Evolutionary conservation across 768 basidiomycete genomes (phyloP).

Genomic region (Amanita subjunquillea): DNA sequence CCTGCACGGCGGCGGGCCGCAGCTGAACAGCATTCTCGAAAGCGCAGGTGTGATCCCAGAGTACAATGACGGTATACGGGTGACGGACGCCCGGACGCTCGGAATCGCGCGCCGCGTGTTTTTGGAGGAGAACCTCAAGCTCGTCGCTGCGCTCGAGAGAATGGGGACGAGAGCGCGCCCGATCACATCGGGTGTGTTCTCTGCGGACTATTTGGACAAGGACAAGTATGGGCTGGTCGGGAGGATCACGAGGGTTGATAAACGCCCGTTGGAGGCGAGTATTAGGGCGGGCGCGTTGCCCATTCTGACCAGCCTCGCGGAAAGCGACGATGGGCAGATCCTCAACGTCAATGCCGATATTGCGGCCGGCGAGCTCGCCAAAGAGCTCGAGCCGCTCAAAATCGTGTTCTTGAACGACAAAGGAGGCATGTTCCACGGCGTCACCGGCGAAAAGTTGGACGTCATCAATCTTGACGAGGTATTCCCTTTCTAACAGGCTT

Average conservation of each 20-base stretch:
- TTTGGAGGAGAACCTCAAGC: constrained; percentile 93
- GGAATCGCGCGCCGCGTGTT: constrained; percentile 93
- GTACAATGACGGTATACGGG: constrained; percentile 95
- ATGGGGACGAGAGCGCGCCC: constrained; percentile 96
- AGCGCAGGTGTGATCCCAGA: constrained; percentile 89
- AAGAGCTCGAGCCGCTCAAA: constrained; percentile 97
- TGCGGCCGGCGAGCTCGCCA: constrained; percentile 94
- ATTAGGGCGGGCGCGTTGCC: constrained; percentile 95
- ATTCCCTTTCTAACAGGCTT: constrained; percentile 7
- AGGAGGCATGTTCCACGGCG: constrained; percentile 95
- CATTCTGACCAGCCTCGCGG: constrained; percentile 90
- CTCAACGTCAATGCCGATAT: constrained; percentile 99
- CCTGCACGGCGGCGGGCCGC: constrained; percentile 93
- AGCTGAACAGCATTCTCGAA: constrained; percentile 90
- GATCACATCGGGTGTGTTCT: constrained; percentile 96
- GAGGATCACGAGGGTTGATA: constrained; percentile 90
- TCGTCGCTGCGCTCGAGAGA: constrained; percentile 86
- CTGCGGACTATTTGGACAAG: constrained; percentile 92
- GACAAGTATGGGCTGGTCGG: constrained; percentile 94
- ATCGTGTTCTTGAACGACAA: constrained; percentile 98
- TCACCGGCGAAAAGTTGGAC: constrained; percentile 91
- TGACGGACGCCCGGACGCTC: constrained; percentile 94
- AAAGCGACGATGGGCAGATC: constrained; percentile 94
- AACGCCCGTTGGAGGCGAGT: constrained; percentile 91
- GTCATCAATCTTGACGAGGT: constrained; percentile 98